Conservation (phyloP, 1,284 basidiomycete genomes). For the Cutaneotrichosporon sp. region DNA sequence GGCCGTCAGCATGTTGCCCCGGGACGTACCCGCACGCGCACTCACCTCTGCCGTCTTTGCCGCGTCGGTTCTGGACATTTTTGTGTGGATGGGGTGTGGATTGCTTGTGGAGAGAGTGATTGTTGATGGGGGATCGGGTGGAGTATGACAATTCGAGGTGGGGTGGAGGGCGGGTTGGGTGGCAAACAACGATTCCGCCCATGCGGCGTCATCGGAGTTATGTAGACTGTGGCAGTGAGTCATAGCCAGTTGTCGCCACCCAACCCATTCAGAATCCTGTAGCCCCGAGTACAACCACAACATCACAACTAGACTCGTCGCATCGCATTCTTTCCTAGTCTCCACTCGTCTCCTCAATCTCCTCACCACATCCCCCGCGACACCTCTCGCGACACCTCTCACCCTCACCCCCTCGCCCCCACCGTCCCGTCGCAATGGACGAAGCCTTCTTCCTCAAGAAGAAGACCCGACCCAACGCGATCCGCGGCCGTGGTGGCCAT, state of each 20-base stretch:
- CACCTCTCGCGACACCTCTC: neutral
- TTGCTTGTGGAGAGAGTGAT: too few relatives aligned
- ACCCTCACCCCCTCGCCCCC: neutral
- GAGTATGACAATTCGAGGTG: too few relatives aligned
- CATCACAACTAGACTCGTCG: too few relatives aligned
- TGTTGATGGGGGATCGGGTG: too few relatives aligned
- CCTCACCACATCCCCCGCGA: too few relatives aligned
- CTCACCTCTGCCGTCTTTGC: constrained; percentile 39
- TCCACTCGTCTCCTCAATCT: neutral
- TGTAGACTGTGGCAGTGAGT: constrained; percentile 5
- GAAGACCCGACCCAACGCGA: constrained; percentile 19
- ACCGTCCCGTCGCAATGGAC: constrained; percentile 29
- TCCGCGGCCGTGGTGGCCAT: constrained; percentile 10
- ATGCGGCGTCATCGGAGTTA: constrained; percentile 6
- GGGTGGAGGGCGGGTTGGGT: too few relatives aligned
- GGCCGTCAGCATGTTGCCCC: constrained; percentile 20
- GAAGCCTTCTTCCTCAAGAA: constrained; percentile 43
- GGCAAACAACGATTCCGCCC: constrained; percentile 7
- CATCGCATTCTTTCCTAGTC: neutral
- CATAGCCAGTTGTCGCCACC: neutral
- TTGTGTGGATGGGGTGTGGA: neutral
- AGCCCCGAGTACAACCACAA: neutral
- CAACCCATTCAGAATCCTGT: neutral
- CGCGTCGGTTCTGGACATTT: constrained; percentile 9
- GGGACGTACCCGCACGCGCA: neutral